Evolutionary conservation across 441 rosid genomes (phyloP).

Genomic region (Gossypium trilobum): DNA sequence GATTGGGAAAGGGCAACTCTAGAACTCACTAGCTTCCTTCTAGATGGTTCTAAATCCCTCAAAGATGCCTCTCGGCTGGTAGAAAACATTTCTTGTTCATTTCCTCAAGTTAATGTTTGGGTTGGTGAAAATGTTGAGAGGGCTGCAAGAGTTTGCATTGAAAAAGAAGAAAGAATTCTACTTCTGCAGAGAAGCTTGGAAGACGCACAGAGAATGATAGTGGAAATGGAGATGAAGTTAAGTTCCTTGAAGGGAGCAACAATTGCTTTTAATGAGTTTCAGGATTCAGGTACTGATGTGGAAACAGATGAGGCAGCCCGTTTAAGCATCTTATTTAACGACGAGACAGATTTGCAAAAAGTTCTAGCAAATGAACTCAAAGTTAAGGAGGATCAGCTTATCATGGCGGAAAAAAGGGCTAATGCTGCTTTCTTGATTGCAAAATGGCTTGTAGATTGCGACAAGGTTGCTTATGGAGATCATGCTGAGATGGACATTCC

Average conservation of each 20-base stretch:
- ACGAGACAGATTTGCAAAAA: constrained; percentile 36
- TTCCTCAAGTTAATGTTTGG: constrained; percentile 57
- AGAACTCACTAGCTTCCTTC: constrained; percentile 74
- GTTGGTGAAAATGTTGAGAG: constrained; percentile 65
- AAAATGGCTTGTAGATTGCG: constrained; percentile 48
- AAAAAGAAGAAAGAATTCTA: constrained; percentile 71
- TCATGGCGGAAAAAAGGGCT: constrained; percentile 41
- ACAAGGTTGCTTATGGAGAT: constrained; percentile 19
- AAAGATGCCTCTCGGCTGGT: constrained; percentile 69
- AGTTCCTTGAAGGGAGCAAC: constrained; percentile 68
- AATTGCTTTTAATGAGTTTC: constrained; percentile 47
- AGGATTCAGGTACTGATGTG: constrained; percentile 27
- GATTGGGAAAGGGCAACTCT: constrained; percentile 88
- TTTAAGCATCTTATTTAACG: constrained; percentile 29
- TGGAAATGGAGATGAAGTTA: constrained; percentile 72
- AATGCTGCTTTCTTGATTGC: constrained; percentile 40
- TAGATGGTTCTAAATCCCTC: constrained; percentile 82
- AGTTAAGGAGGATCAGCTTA: constrained; percentile 29
- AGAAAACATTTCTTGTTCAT: constrained; percentile 53
- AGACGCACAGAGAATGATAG: constrained; percentile 65
- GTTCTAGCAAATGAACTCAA: constrained; percentile 33
- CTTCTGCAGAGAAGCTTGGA: constrained; percentile 75
- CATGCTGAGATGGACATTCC: constrained; percentile 18
- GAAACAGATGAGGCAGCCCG: constrained; percentile 30
- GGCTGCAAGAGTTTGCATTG: constrained; percentile 69